Base-by-base conservation (phyloP, 228 moss, liverwort and hornwort genomes). In the Sphagnum fallax region DNA sequence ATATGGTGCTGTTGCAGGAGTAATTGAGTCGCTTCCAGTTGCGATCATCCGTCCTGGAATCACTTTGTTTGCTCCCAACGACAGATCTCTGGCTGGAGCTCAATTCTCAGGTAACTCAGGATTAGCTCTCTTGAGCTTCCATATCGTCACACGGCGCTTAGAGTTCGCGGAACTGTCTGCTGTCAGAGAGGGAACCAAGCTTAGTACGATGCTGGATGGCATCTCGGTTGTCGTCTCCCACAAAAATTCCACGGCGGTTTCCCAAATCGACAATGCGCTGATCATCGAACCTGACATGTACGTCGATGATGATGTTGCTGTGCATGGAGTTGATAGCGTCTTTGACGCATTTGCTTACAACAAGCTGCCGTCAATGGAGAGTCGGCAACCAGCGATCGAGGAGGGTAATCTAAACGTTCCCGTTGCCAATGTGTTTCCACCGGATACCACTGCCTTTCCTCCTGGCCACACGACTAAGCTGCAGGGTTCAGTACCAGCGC, bases 1-100 rank as follows among this genome's bases (percentile, higher is more conserved):
- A 60, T 69, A 69, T 18, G 55, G 51, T 48, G 58, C 13, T 16
- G 49, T 69, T 8, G 47, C 69, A 48, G n/a, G 13, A 59, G 60
- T 55, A 48, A 32, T 69, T 49, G 49, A 69, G 13, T 59, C 69
- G 16, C 55, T 60, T 15, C 48, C 59, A 15, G 8, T 11, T 49
- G 59, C 60, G 8, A 49, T 69, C 49, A 60, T 69, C 47, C 47
- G 57, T 5, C 60, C 69, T 50, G 60, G 58, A 49, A 59, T 61
- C 55, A 69, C 69, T 6, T 60, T 69, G 69, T 69, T 69, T 58
- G 69, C 69, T 69, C 69, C 69, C 8, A 51, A 60, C 49, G 69
- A 69, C 50, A 58, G 10, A 6, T 55, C 60, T 47, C 60, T 69
- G 8, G 13, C 48, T 69, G 60, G 60, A 48, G 50, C 60, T 5